A percentile compares a stretch with the other conserved stretches of the same genome.
Conservation (phyloP, 1,139 yeast species). For the Kodamaea plutei region DNA sequence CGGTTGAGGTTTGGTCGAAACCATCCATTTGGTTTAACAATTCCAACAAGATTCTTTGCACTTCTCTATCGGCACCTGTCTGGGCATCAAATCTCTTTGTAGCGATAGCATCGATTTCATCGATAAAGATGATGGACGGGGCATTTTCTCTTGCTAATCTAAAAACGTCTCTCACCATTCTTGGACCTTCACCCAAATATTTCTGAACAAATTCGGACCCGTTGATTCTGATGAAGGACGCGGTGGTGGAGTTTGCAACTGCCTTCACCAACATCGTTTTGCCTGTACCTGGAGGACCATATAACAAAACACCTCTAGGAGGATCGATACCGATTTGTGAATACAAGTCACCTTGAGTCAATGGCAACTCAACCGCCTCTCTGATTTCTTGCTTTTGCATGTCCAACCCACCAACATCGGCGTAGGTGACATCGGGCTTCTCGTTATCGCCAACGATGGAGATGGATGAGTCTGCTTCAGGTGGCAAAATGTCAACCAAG, state of each 20-base stretch:
- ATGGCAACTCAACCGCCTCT: conserved; percentile 95
- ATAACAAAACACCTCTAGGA: conserved; percentile 96
- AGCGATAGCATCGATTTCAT: conserved; percentile 89
- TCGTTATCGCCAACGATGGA: conserved; percentile 93
- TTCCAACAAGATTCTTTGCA: conserved; percentile 94
- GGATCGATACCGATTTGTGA: conserved; percentile 99
- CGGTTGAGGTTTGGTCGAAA: conserved; percentile 91
- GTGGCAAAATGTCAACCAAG: conserved; percentile 93
- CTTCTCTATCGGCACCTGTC: conserved; percentile 99
- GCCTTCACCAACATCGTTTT: conserved; percentile 96
- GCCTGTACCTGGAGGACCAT: conserved; percentile 99
- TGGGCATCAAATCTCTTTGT: conserved; percentile 99
- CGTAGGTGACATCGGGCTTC: conserved; percentile 84
- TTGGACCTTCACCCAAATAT: conserved; percentile 97
- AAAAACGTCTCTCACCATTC: conserved; percentile 99
- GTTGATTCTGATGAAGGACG: conserved; percentile 92
- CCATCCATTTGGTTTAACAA: conserved; percentile 99
- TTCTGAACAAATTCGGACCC: conserved; percentile 97
- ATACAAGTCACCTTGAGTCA: conserved; percentile 95
- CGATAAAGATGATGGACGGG: conserved; percentile 94
- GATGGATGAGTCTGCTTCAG: conserved; percentile 96
- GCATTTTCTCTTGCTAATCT: conserved; percentile 95
- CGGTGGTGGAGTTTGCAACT: conserved; percentile 96
- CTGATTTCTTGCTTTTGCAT: conserved; percentile 95
- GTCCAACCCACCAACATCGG: conserved; percentile 97